phyloP scores from a whole-genome alignment of 2,329 filamentous ascomycete genomes.

The Phyllosticta capitalensis region DNA sequence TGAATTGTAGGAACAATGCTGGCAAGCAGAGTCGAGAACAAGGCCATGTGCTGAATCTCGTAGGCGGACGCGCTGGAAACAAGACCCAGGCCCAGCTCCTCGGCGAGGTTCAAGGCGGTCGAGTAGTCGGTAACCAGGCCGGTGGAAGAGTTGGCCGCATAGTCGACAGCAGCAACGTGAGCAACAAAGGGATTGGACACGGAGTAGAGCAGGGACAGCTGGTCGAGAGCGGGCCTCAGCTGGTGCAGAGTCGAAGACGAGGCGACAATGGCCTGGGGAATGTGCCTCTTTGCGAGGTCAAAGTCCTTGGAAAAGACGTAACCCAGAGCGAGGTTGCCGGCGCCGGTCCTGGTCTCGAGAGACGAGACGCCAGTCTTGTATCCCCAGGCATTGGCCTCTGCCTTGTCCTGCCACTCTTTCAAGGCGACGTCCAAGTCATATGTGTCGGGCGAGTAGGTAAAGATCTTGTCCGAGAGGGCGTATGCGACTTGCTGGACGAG shows the following conservation, averaged over 20 bases:
- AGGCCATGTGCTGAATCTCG: conserved; percentile 88
- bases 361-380: conserved; percentile 67
- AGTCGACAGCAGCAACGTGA: conserved; percentile 86
- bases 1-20: conserved; percentile 74
- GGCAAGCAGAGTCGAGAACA: conserved; percentile 76
- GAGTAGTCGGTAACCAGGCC: conserved; percentile 84
- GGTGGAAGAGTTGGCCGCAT: conserved; percentile 52
- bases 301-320: conserved; percentile 98
- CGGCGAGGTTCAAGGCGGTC: conserved; percentile 66
- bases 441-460: conserved; percentile 88
- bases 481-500: conserved; percentile 95
- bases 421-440: conserved; percentile 84
- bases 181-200: conserved; percentile 89
- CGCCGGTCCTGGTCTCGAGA: conserved; percentile 80
- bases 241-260: conserved; percentile 73
- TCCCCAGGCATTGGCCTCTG: conserved; percentile 72
- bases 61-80: conserved; percentile 79
- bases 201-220: conserved; percentile 82
- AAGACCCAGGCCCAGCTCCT: conserved; percentile 82
- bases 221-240: conserved; percentile 76
- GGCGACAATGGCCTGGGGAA: conserved; percentile 84
- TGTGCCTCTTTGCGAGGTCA: conserved; percentile 78
- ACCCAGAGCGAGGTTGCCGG: conserved; percentile 82
- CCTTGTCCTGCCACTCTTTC: conserved; percentile 61
- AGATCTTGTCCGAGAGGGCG: conserved; percentile 91